Percentiles rank a stretch among this genome's conserved stretches.
phyloP scores from a whole-genome alignment of 768 basidiomycete species.

The Boletus subcaerulescens region DNA sequence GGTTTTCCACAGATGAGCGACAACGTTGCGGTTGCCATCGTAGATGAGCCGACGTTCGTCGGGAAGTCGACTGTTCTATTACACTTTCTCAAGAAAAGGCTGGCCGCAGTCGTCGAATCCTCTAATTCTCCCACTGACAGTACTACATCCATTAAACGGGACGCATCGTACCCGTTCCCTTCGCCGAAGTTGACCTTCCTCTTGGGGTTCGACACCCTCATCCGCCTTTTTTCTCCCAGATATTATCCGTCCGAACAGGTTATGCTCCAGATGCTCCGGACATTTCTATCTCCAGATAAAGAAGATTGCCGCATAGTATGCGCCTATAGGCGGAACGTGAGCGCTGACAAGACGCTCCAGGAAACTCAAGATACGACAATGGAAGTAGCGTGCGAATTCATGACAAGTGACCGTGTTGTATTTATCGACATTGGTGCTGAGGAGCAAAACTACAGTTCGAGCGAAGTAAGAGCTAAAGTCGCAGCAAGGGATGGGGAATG shows the following conservation, averaged over 20 bases:
- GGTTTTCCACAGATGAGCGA: slow-evolving; percentile 2
- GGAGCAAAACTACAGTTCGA: slow-evolving; percentile 66
- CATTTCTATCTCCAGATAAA: slow-evolving; percentile 55
- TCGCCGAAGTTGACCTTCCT: slow-evolving; percentile 60
- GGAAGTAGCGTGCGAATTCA: slow-evolving; percentile 45
- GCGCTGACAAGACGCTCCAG: slow-evolving; percentile 17
- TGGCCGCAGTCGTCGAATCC: slow-evolving; percentile 8
- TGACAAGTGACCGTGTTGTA: slow-evolving; percentile 48
- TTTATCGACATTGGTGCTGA: slow-evolving; percentile 60
- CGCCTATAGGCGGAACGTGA: slow-evolving; percentile 47
- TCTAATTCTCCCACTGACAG: neutral
- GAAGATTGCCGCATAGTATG: slow-evolving; percentile 66
- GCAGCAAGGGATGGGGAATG: slow-evolving; percentile 34
- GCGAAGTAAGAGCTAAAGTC: slow-evolving; percentile 48
- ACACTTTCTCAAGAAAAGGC: slow-evolving; percentile 40
- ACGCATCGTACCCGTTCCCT: slow-evolving; percentile 2
- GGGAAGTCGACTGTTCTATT: slow-evolving; percentile 68
- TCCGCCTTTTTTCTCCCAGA: slow-evolving; percentile 69
- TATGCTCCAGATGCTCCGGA: slow-evolving; percentile 55
- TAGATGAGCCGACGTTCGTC: slow-evolving; percentile 87
- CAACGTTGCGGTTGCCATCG: slow-evolving; percentile 75
- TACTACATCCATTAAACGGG: slow-evolving; percentile 14
- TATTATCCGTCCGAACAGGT: slow-evolving; percentile 59
- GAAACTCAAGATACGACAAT: slow-evolving; percentile 29
- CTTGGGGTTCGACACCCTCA: slow-evolving; percentile 82